phyloP scores from a whole-genome alignment of 2,329 filamentous ascomycete species.

The Neophaeococcomyces mojaviensis region DNA sequence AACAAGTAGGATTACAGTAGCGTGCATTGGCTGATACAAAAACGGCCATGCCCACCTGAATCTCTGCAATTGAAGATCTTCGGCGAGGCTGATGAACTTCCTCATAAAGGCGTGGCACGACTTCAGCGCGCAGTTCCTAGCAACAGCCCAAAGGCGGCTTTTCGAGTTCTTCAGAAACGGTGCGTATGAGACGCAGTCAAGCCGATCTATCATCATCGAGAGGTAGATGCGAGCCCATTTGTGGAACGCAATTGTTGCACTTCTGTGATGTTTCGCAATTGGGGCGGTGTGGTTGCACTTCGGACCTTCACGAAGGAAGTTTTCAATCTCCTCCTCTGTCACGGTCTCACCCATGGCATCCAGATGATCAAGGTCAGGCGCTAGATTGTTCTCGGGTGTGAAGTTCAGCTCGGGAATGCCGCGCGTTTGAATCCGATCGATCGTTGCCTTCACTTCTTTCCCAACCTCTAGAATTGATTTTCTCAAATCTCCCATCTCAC shows the following conservation, averaged over 20 bases:
- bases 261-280: background rate
- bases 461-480: constrained; percentile 36
- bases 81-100: constrained; percentile 41
- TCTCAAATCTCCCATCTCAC: constrained; percentile 39
- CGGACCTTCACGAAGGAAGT: constrained; percentile 9
- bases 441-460: constrained; percentile 34
- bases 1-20: constrained; percentile 42
- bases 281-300: background rate
- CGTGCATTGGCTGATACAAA: constrained; percentile 39
- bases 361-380: constrained; percentile 15
- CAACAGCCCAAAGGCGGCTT: constrained; percentile 40
- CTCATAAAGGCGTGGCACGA: constrained; percentile 43
- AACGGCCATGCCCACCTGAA: constrained; percentile 45
- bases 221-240: constrained; percentile 41
- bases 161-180: constrained; percentile 43
- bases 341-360: constrained; percentile 17
- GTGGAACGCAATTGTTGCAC: constrained; percentile 32
- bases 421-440: constrained; percentile 35
- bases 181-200: constrained; percentile 39
- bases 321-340: constrained; percentile 13
- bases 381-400: constrained; percentile 11
- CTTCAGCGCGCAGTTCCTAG: constrained; percentile 39
- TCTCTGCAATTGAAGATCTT: constrained; percentile 40
- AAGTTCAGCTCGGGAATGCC: constrained; percentile 24
- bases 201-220: constrained; percentile 39